Percentiles rank a stretch among this genome's conserved stretches.
phyloP scores from a whole-genome alignment of 2,329 filamentous ascomycete genomes.

The Ophiostoma ulmi region DNA sequence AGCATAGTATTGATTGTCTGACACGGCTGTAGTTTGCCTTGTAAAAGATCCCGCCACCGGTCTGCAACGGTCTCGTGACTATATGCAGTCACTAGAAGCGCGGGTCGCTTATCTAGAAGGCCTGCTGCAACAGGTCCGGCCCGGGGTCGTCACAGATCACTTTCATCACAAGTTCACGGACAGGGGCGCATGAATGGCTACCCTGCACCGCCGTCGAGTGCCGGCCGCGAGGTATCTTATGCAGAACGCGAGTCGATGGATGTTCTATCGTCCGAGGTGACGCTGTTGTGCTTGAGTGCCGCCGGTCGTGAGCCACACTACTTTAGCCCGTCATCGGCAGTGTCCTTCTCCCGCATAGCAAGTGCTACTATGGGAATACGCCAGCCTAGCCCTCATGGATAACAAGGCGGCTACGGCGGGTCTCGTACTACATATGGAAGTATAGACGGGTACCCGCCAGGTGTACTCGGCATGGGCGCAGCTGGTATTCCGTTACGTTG shows the following conservation, averaged over 20 bases:
- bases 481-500: not conserved
- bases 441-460: not conserved
- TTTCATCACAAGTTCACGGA: constrained; percentile 19
- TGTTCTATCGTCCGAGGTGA: constrained; percentile 32
- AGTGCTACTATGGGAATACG: constrained; percentile 28
- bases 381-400: not conserved
- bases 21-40: constrained; percentile 17
- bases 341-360: constrained; percentile 34
- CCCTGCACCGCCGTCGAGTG: not conserved
- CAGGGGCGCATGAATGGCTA: not conserved
- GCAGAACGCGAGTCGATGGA: constrained; percentile 20
- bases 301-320: constrained; percentile 37
- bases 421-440: not conserved
- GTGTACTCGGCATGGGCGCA: not conserved
- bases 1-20: not conserved
- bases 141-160: constrained; percentile 32
- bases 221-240: not conserved
- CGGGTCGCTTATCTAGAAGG: constrained; percentile 33
- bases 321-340: constrained; percentile 36
- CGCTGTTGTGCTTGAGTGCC: constrained; percentile 33
- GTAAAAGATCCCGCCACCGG: constrained; percentile 37
- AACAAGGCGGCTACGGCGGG: not conserved
- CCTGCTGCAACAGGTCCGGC: constrained; percentile 31
- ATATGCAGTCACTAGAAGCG: constrained; percentile 33
- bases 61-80: constrained; percentile 30